A percentile compares a stretch with the other conserved stretches of the same genome.
These are phyloP conservation scores for Saraca asoca DNA, from an alignment of 331 rosid species.

Conservation along the genomic window DNA sequence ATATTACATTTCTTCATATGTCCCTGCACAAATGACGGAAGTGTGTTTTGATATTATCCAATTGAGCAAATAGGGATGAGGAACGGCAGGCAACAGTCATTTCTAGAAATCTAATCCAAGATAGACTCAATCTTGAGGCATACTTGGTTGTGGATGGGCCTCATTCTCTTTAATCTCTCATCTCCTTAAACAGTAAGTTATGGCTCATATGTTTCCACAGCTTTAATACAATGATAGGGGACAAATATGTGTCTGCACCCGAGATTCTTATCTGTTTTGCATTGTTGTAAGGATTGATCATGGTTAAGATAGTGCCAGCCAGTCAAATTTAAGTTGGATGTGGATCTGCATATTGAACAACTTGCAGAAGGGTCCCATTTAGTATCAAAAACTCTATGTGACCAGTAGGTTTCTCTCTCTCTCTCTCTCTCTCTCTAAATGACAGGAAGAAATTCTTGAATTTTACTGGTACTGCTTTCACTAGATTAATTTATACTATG, in stretches of 20 bases:
- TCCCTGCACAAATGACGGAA: slow-evolving; percentile 56
- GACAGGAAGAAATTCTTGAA: too few species aligned
- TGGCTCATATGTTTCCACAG: slow-evolving; percentile 31
- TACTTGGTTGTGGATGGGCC: slow-evolving; percentile 41
- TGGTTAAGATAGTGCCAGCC: slow-evolving; percentile 43
- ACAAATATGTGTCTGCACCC: slow-evolving; percentile 32
- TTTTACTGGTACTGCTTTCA: too few species aligned
- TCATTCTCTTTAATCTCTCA: slow-evolving; percentile 39
- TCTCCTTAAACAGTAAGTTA: slow-evolving; percentile 22
- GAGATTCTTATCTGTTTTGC: slow-evolving; percentile 33
- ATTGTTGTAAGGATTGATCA: slow-evolving; percentile 32
- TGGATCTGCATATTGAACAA: slow-evolving; percentile 39
- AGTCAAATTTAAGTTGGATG: slow-evolving; percentile 25
- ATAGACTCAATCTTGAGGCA: slow-evolving; percentile 37
- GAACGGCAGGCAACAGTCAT: slow-evolving; percentile 43
- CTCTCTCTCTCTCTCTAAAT: too few species aligned
- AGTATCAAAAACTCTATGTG: slow-evolving; percentile 9
- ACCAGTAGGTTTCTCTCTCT: neutral
- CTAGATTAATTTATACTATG: too few species aligned
- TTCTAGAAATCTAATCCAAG: slow-evolving; percentile 43
- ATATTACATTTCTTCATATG: too few species aligned
- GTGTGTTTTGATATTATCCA: slow-evolving; percentile 63
- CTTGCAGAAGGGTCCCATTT: slow-evolving; percentile 32
- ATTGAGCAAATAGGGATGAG: slow-evolving; percentile 36
- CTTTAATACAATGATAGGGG: slow-evolving; percentile 10